Conservation (phyloP, 2,329 filamentous ascomycete genomes). For the Parastagonospora nodorum region DNA sequence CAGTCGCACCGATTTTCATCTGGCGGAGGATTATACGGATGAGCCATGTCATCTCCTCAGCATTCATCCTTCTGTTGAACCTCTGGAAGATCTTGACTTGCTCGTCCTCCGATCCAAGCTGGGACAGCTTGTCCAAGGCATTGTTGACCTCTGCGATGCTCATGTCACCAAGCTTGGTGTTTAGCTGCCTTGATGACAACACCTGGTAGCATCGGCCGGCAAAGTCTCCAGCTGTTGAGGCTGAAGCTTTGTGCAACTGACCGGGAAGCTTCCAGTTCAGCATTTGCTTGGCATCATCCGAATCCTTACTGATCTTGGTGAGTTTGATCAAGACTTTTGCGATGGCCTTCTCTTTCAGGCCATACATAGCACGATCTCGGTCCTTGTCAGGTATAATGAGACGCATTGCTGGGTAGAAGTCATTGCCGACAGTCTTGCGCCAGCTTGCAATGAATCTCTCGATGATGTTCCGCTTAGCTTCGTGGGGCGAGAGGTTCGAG, state of each 20-base stretch:
- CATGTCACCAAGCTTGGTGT: slow-evolving; percentile 75
- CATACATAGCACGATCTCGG: slow-evolving; percentile 88
- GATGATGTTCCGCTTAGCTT: slow-evolving; percentile 80
- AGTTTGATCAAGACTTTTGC: slow-evolving; percentile 90
- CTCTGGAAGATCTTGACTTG: slow-evolving; percentile 79
- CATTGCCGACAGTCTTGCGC: slow-evolving; percentile 85
- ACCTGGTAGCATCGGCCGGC: slow-evolving; percentile 87
- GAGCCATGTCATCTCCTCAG: slow-evolving; percentile 91
- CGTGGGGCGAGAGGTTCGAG: slow-evolving; percentile 69
- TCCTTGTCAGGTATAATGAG: slow-evolving; percentile 94
- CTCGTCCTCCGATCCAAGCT: slow-evolving; percentile 77
- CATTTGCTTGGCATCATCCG: slow-evolving; percentile 83
- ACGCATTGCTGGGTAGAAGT: slow-evolving; percentile 91
- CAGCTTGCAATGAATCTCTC: slow-evolving; percentile 84
- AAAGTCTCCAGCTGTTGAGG: slow-evolving; percentile 82
- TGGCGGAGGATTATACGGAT: slow-evolving; percentile 89
- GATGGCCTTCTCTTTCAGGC: slow-evolving; percentile 89
- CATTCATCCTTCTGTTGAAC: slow-evolving; percentile 90
- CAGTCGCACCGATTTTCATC: slow-evolving; percentile 77
- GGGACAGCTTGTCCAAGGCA: slow-evolving; percentile 77
- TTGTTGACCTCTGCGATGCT: slow-evolving; percentile 89
- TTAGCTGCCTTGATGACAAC: slow-evolving; percentile 80
- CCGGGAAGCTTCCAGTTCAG: slow-evolving; percentile 92
- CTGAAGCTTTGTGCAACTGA: slow-evolving; percentile 48
- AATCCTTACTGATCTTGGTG: slow-evolving; percentile 88